Conservation (phyloP, 139 green algal species). For the Tetradesmus obliquus region DNA sequence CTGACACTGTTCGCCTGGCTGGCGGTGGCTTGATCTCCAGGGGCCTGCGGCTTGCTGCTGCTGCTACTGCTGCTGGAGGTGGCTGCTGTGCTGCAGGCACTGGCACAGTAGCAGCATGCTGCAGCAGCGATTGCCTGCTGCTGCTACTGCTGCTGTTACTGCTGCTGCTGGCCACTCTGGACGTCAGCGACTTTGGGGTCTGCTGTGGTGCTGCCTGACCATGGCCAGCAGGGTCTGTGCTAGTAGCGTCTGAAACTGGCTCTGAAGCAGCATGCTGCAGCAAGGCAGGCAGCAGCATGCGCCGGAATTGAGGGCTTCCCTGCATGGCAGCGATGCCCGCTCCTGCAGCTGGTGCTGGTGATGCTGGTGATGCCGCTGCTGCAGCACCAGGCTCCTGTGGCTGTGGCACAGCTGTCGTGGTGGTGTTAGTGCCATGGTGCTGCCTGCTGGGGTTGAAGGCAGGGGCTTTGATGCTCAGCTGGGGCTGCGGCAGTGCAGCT, state of each 20-base stretch:
- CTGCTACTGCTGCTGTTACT: slow-evolving; percentile 5
- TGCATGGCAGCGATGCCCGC: background rate
- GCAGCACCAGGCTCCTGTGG: background rate
- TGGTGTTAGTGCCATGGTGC: no score
- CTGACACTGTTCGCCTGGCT: background rate
- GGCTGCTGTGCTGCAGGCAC: background rate
- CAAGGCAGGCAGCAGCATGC: background rate
- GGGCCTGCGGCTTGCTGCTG: background rate
- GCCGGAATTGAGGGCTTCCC: background rate
- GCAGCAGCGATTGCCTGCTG: background rate
- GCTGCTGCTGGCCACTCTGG: background rate
- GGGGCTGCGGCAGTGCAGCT: background rate
- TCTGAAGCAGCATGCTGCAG: background rate
- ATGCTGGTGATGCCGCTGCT: background rate
- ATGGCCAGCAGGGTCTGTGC: background rate
- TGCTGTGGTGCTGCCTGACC: background rate
- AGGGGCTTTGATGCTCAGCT: background rate
- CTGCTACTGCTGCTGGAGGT: background rate
- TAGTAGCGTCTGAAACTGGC: background rate
- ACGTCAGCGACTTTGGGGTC: background rate
- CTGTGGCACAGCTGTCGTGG: background rate
- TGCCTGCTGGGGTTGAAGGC: background rate
- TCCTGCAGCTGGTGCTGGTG: background rate
- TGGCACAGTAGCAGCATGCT: background rate
- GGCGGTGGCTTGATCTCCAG: background rate